Conservation (phyloP, 805 yeast genomes). For the Kuraishia floccosa region DNA sequence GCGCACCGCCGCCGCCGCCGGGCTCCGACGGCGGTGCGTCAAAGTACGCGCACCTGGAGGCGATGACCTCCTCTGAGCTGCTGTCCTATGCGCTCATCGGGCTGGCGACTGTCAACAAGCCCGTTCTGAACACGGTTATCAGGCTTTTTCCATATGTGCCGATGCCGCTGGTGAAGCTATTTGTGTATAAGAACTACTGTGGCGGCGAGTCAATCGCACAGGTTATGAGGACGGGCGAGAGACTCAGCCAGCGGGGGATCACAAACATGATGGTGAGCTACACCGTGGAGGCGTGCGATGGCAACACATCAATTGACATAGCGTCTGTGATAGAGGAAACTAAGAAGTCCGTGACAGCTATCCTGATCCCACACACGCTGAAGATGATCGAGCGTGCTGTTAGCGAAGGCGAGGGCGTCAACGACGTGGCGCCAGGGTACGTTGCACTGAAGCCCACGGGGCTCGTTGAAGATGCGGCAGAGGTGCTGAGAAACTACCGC, state of each 20-base stretch:
- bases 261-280: conserved; percentile 92
- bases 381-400: conserved; percentile 33
- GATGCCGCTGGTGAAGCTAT: conserved; percentile 49
- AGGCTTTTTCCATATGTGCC: conserved; percentile 70
- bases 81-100: conserved; percentile 62
- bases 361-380: conserved; percentile 63
- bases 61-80: conserved; percentile 41
- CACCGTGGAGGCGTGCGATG: conserved; percentile 89
- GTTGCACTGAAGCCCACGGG: conserved; percentile 94
- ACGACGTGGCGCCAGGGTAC: conserved; percentile 79
- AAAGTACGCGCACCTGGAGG: conserved; percentile 47
- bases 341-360: conserved; percentile 50
- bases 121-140: conserved; percentile 48
- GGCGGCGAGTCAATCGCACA: conserved; percentile 78
- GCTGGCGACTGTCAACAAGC: conserved; percentile 51
- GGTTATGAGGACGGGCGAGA: conserved; percentile 59
- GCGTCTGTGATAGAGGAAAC: conserved; percentile 57
- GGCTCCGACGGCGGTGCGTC: too few relatives aligned
- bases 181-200: conserved; percentile 77
- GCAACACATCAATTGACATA: conserved; percentile 40
- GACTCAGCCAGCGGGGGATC: conserved; percentile 62
- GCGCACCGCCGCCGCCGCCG: too few relatives aligned
- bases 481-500: conserved; percentile 53
- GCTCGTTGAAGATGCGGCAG: conserved; percentile 64
- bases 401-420: conserved; percentile 29